Conservation (phyloP, 805 yeast species). For the Brettanomyces nanus region DNA sequence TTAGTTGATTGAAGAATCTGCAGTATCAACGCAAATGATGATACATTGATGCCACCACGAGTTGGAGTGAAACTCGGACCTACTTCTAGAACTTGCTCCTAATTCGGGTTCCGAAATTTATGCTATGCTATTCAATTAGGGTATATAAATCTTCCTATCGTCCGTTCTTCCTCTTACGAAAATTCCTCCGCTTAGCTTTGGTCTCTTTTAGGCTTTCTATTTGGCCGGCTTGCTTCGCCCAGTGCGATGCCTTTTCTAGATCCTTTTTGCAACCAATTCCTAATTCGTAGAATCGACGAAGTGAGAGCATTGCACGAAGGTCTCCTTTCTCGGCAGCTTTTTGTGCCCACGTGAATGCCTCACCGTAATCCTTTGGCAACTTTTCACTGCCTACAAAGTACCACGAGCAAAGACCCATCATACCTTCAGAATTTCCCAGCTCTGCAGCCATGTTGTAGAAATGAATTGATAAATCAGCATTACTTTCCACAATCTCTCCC, state of each 20-base stretch:
- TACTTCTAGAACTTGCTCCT: too few relatives aligned
- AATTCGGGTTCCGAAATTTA: too few relatives aligned
- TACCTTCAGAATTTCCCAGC: conserved; percentile 80
- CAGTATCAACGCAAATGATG: too few relatives aligned
- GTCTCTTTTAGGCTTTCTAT: too few relatives aligned
- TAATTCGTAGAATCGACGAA: conserved; percentile 75
- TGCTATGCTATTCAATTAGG: too few relatives aligned
- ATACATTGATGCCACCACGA: too few relatives aligned
- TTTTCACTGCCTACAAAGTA: conserved; percentile 87
- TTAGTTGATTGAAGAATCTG: too few relatives aligned
- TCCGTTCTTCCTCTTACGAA: too few relatives aligned
- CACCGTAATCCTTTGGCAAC: conserved; percentile 69
- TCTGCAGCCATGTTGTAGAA: conserved; percentile 88
- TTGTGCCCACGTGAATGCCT: conserved; percentile 92
- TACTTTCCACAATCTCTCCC: conserved; percentile 70
- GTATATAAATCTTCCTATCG: too few relatives aligned
- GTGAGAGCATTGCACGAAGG: conserved; percentile 77
- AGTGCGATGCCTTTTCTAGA: conserved; percentile 47
- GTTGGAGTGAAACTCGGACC: too few relatives aligned
- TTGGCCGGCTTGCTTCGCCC: conserved; percentile 69
- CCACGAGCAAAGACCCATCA: conserved; percentile 96
- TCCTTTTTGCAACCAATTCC: conserved; percentile 79
- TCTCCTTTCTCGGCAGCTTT: conserved; percentile 67
- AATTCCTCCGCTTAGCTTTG: too few relatives aligned
- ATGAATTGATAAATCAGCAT: conserved; percentile 79